Conservation (phyloP, 257 asterid genomes). For the Capsicum chinense region DNA sequence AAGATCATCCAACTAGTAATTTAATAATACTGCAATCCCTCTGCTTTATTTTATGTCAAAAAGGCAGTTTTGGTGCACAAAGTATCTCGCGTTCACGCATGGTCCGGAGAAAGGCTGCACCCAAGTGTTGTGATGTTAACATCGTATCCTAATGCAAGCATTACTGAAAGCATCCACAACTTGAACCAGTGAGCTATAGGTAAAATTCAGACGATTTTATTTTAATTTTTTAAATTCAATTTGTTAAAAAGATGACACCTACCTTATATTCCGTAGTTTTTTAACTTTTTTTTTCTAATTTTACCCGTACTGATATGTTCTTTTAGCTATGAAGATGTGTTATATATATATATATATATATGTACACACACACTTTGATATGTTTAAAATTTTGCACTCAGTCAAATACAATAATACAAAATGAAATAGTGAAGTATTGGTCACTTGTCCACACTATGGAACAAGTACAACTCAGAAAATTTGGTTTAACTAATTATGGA, state of each 20-base stretch:
- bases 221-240: neutral
- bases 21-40: neutral
- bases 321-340: neutral
- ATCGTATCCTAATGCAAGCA: neutral
- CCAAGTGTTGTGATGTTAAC: neutral
- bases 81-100: neutral
- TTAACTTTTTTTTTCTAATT: neutral
- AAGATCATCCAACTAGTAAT: conserved; percentile 1
- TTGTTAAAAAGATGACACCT: neutral
- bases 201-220: neutral
- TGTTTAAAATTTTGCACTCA: neutral
- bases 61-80: neutral
- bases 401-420: neutral
- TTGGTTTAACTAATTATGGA: conserved; percentile 24
- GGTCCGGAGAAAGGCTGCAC: neutral
- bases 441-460: neutral
- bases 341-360: too few species aligned
- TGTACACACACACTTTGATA: too few species aligned
- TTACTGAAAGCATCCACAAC: neutral
- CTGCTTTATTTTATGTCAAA: neutral
- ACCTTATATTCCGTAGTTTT: neutral
- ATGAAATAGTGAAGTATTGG: neutral
- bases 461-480: conserved; percentile 28
- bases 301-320: neutral
- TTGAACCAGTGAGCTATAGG: neutral